Base-by-base conservation (phyloP, 1,284 basidiomycete species). In the Papiliotrema fonsecae region DNA sequence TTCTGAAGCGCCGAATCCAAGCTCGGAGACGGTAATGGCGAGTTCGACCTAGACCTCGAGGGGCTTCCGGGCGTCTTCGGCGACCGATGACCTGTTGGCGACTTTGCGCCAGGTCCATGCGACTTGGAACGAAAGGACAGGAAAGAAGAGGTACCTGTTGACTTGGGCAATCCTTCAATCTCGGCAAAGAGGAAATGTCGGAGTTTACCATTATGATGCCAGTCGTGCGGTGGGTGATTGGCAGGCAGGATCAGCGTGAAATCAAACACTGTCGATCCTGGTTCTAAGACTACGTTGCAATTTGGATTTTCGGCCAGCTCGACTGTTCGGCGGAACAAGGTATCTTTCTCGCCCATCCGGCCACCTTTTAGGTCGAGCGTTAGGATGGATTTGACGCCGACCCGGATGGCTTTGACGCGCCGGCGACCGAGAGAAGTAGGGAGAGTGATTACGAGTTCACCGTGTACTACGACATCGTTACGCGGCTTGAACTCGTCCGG, bases 171-270 rank as follows among this genome's bases (percentile, higher is more conserved):
- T 5, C 62, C 62, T 41, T 60, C 62, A 6, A 64, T 45, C 47
- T 60, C 60, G 40, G 57, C 62, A 27, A 57, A 61, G 5, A 64
- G 49, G 34, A 51, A 36, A 49, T 60, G 57, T 27, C 45, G 35
- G 28, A 62, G 52, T 18, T 45, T 54, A 10, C 58, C 60, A 36
- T 61, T 64, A 18, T 50, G 38, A 42, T 62, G 62, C 52, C 58
- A 60, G 47, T 64, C 62, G 49, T 62, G 60, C 27, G 53, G 52
- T 5, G 60, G 56, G 10, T 61, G 57, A 42, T 58, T 57, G 28
- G 57, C 45, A 0, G 62, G 62, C 3, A 64, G 40, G 47, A 59
- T 58, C 26, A 64, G 35, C 0, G 58, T 57, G 35, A 53, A 55
- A 28, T 54, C 51, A 44, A 58, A 58, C 27, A 27, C 13, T 14